Evolutionary conservation across 768 basidiomycete genomes (phyloP).

Genomic region (Galerina marginata): DNA sequence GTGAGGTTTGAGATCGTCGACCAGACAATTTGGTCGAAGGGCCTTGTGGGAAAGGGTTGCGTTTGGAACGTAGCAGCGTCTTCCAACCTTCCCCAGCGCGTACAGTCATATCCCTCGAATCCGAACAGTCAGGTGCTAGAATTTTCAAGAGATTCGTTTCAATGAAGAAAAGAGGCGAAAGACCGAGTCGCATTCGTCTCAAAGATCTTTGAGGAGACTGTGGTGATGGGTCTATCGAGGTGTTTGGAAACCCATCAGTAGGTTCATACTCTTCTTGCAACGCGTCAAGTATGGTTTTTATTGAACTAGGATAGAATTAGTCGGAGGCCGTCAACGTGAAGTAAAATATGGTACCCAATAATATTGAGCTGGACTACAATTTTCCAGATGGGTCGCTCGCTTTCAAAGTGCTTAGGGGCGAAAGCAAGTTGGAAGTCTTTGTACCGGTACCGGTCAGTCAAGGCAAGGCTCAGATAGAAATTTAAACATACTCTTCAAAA

Average conservation of each 20-base stretch:
- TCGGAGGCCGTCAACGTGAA: not conserved
- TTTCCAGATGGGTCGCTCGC: constrained; percentile 64
- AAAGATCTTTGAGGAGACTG: constrained; percentile 30
- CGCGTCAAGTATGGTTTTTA: constrained; percentile 61
- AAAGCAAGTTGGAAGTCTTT: constrained; percentile 74
- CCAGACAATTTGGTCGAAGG: not conserved
- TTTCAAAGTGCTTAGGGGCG: constrained; percentile 63
- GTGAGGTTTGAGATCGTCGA: constrained; percentile 26
- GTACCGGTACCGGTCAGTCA: not conserved
- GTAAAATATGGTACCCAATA: constrained; percentile 49
- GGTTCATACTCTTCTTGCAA: constrained; percentile 52
- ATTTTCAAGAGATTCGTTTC: constrained; percentile 57
- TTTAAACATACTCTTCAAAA: constrained; percentile 45
- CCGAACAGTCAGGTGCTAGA: constrained; percentile 50
- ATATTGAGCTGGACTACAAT: constrained; percentile 73
- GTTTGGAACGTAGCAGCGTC: constrained; percentile 36
- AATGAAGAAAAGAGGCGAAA: constrained; percentile 58
- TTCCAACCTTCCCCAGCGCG: constrained; percentile 69
- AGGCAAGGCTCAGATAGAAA: not conserved
- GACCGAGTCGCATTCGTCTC: constrained; percentile 39
- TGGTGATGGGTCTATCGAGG: constrained; percentile 18
- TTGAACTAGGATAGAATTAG: constrained; percentile 42
- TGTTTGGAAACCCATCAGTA: constrained; percentile 15
- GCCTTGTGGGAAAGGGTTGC: constrained; percentile 10
- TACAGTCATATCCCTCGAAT: constrained; percentile 50